phyloP scores from a whole-genome alignment of 305 asterid genomes.

The Fraxinus ornus region DNA sequence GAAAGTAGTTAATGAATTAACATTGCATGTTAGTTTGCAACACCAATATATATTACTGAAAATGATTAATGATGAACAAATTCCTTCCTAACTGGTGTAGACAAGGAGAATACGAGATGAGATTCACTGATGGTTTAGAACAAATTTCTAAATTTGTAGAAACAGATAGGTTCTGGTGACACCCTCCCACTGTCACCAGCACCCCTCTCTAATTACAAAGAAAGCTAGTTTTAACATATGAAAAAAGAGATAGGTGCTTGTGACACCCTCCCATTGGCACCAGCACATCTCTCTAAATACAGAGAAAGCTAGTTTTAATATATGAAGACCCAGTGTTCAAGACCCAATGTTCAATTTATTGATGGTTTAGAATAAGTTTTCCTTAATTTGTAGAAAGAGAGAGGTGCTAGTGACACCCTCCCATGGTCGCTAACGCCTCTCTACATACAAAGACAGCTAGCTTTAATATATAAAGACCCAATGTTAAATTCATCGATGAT shows the following conservation, averaged over 20 bases:
- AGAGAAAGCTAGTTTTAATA: neutral
- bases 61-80: slow-evolving; percentile 19
- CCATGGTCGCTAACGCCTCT: neutral
- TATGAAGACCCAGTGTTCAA: neutral
- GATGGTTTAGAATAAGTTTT: no score
- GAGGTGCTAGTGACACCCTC: neutral
- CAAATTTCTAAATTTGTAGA: neutral
- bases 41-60: neutral
- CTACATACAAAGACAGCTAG: neutral
- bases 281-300: neutral
- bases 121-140: neutral
- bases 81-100: neutral
- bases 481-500: neutral
- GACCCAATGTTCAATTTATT: neutral
- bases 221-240: neutral
- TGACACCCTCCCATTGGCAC: neutral
- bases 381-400: neutral
- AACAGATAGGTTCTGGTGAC: neutral
- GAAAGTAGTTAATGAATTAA: slow-evolving; percentile 3
- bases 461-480: neutral
- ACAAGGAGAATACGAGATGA: neutral
- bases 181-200: neutral
- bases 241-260: neutral
- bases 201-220: neutral
- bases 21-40: neutral